These are phyloP conservation scores for Simmondsia chinensis DNA, from an alignment of 148 eudicot species.

Conservation along the genomic window DNA sequence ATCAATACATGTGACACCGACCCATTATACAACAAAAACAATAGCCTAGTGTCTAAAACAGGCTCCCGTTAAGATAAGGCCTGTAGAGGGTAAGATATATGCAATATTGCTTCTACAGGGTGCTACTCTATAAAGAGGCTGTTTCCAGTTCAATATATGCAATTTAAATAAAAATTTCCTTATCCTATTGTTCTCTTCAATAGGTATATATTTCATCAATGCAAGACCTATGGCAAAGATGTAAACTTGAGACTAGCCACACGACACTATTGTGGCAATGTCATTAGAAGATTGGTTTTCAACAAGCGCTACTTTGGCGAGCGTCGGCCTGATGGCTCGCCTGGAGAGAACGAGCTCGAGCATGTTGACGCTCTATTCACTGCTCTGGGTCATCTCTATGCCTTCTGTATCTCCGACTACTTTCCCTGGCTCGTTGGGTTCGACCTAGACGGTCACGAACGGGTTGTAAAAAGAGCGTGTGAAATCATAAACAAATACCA, in stretches of 20 bases:
- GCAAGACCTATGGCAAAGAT: background rate
- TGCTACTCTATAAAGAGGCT: too few relatives aligned
- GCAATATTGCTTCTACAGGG: too few relatives aligned
- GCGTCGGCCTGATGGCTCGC: background rate
- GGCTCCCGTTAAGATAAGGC: too few relatives aligned
- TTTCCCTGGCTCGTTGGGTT: slow-evolving; percentile 6
- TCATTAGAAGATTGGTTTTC: slow-evolving; percentile 7
- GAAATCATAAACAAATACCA: slow-evolving; percentile 4
- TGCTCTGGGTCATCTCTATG: background rate
- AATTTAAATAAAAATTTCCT: too few relatives aligned
- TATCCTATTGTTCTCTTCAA: too few relatives aligned
- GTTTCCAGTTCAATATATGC: too few relatives aligned
- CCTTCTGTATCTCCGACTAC: slow-evolving; percentile 17
- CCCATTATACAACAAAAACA: too few relatives aligned
- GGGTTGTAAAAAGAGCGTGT: background rate
- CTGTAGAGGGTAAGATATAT: too few relatives aligned
- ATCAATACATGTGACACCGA: too few relatives aligned
- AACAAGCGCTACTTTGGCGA: slow-evolving; percentile 6
- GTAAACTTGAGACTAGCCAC: slow-evolving; percentile 4
- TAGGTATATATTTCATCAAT: slow-evolving; percentile 2
- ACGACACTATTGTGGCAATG: slow-evolving; percentile 6
- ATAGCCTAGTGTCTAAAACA: too few relatives aligned
- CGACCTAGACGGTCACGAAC: slow-evolving; percentile 15
- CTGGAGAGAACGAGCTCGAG: slow-evolving; percentile 9
- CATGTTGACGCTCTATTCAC: slow-evolving; percentile 10